These are phyloP conservation scores for Globisporangium cederbergense DNA, from an alignment of 352 stramenopile species.

Conservation along the genomic window DNA sequence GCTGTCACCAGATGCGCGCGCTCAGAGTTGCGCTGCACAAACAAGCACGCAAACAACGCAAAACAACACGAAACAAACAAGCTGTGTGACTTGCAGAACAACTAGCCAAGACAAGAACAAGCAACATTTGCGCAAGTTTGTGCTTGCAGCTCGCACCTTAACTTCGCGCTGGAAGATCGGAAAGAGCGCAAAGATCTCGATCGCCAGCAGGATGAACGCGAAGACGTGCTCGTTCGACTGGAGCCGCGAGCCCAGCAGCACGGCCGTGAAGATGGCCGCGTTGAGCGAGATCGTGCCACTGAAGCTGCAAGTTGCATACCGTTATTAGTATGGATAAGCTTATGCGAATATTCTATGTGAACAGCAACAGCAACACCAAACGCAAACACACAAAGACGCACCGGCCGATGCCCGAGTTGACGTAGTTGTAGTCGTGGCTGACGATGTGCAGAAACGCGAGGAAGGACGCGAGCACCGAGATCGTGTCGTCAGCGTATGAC, in stretches of 20 bases:
- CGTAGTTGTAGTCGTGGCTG: constrained; percentile 89
- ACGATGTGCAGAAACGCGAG: constrained; percentile 85
- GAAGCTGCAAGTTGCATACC: constrained; percentile 36
- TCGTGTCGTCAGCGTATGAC: constrained; percentile 91
- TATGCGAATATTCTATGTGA: not conserved
- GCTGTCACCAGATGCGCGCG: constrained; percentile 61
- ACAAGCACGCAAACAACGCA: not conserved
- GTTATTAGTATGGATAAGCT: not conserved
- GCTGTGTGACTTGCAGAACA: constrained; percentile 11
- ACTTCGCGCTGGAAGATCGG: constrained; percentile 83
- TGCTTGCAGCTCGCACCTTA: constrained; percentile 42
- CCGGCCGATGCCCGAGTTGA: constrained; percentile 77
- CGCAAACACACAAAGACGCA: constrained; percentile 18
- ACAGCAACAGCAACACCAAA: not conserved
- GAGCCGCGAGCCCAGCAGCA: constrained; percentile 88
- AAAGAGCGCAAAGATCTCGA: constrained; percentile 90
- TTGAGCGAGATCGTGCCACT: constrained; percentile 91
- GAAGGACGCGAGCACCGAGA: constrained; percentile 78
- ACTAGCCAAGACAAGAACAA: not conserved
- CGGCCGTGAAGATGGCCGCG: constrained; percentile 89
- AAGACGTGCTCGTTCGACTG: constrained; percentile 91
- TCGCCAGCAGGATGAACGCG: constrained; percentile 87
- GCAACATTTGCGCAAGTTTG: constrained; percentile 6
- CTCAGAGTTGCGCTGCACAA: constrained; percentile 58
- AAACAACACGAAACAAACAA: constrained; percentile 1